These are phyloP conservation scores for Teratosphaeria destructans DNA, from an alignment of 2,329 filamentous ascomycete genomes.

Conservation along the genomic window DNA sequence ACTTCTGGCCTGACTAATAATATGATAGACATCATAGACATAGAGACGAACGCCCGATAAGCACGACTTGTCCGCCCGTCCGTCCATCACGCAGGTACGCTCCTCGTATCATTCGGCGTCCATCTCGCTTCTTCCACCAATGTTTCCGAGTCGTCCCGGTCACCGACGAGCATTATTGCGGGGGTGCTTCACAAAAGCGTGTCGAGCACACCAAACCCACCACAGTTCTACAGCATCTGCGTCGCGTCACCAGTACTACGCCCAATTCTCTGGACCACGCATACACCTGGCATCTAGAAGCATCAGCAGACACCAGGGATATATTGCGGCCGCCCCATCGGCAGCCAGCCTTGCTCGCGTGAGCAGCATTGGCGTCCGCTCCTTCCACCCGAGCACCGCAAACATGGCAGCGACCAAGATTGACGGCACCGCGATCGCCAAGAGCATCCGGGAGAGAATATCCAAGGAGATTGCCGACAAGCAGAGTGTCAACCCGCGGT, in stretches of 20 bases:
- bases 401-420: constrained; percentile 83
- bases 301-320: neutral
- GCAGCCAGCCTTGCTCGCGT: neutral
- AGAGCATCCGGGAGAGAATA: constrained; percentile 75
- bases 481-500: constrained; percentile 75
- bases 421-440: constrained; percentile 91
- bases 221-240: neutral
- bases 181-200: neutral
- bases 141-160: neutral
- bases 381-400: constrained; percentile 44
- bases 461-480: constrained; percentile 69
- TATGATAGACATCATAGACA: neutral
- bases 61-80: neutral
- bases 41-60: neutral
- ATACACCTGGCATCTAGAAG: neutral
- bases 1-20: neutral
- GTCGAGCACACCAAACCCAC: neutral
- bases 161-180: neutral
- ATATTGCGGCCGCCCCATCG: neutral
- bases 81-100: neutral
- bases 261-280: neutral
- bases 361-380: constrained; percentile 2
- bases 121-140: neutral
- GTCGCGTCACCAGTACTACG: neutral
- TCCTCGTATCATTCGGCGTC: neutral